These are phyloP conservation scores for Talaromyces sp. DNA, from an alignment of 2,329 filamentous ascomycete species.

Conservation along the genomic window DNA sequence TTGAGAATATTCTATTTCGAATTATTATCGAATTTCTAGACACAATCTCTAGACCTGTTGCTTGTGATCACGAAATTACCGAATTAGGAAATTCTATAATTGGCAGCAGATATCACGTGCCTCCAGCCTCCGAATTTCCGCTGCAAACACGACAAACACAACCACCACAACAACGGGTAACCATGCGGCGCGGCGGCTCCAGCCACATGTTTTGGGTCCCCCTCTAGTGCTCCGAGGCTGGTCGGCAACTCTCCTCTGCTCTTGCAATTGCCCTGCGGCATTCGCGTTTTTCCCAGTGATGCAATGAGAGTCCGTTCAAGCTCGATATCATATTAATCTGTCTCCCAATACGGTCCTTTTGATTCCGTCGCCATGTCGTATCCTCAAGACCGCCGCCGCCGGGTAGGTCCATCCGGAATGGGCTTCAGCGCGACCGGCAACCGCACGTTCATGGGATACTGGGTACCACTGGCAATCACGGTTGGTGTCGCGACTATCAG, in stretches of 20 bases:
- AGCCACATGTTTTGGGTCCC: slow-evolving; percentile 36
- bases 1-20: neutral
- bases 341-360: slow-evolving; percentile 3
- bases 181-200: slow-evolving; percentile 25
- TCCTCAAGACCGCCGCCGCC: slow-evolving; percentile 33
- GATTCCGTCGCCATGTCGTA: slow-evolving; percentile 33
- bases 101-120: slow-evolving; percentile 19
- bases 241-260: slow-evolving; percentile 19
- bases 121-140: slow-evolving; percentile 20
- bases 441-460: slow-evolving; percentile 58
- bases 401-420: slow-evolving; percentile 25
- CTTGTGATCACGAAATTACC: neutral
- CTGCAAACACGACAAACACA: slow-evolving; percentile 27
- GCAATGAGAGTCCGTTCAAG: slow-evolving; percentile 26
- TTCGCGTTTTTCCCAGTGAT: slow-evolving; percentile 16
- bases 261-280: slow-evolving; percentile 15
- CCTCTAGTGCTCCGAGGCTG: slow-evolving; percentile 27
- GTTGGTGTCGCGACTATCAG: slow-evolving; percentile 83
- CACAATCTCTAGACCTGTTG: no score
- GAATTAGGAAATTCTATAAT: neutral
- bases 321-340: neutral
- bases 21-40: neutral
- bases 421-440: slow-evolving; percentile 39
- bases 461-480: slow-evolving; percentile 82
- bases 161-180: slow-evolving; percentile 15